Percentiles rank a stretch among this genome's conserved stretches.
phyloP scores from a whole-genome alignment of 2,329 filamentous ascomycete species.

The Cercospora sp. region DNA sequence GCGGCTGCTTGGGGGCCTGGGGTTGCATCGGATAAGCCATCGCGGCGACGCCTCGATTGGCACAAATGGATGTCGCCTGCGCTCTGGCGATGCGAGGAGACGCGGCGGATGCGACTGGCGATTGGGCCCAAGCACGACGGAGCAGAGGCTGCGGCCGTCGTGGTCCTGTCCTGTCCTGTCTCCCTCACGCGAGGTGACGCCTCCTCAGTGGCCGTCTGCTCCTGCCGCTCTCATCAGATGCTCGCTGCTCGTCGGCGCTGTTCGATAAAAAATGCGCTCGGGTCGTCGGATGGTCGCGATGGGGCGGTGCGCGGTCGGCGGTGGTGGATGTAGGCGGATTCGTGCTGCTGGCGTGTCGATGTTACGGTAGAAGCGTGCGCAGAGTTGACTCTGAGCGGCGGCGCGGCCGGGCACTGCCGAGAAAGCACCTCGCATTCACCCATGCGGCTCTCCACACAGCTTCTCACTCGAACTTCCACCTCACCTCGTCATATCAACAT shows the following conservation, averaged over 20 bases:
- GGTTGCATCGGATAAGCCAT: constrained; percentile 38
- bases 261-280: constrained; percentile 1
- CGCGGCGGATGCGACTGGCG: neutral
- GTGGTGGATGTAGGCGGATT: neutral
- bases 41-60: neutral
- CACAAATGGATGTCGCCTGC: neutral
- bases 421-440: constrained; percentile 5
- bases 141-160: neutral
- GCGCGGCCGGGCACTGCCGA: neutral
- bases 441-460: neutral
- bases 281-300: neutral
- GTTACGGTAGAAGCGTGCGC: constrained; percentile 8
- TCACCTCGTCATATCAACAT: neutral
- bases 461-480: neutral
- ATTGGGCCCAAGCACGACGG: neutral
- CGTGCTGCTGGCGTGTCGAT: constrained; percentile 6
- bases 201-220: constrained; percentile 24
- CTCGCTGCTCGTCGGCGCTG: neutral
- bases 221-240: constrained; percentile 22
- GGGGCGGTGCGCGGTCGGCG: constrained; percentile 3
- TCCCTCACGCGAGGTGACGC: constrained; percentile 10
- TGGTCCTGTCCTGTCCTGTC: neutral
- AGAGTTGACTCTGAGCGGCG: constrained; percentile 6
- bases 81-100: neutral
- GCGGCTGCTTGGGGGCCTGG: constrained; percentile 32